Conservation (phyloP, 2,329 filamentous ascomycete genomes). For the Stemphylium lycopersici region DNA sequence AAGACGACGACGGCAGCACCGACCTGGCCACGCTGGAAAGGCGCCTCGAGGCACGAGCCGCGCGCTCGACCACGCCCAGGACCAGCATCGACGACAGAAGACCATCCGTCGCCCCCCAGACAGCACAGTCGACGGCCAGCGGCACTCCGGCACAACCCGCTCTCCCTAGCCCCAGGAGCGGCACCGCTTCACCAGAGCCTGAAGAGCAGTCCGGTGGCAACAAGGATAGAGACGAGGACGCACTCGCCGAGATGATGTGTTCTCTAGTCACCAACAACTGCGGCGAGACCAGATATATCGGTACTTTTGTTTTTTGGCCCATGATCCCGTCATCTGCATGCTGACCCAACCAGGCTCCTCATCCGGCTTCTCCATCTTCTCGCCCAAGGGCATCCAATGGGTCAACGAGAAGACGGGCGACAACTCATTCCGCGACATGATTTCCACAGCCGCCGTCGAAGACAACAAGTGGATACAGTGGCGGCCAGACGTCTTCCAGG, state of each 20-base stretch:
- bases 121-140: slow-evolving; percentile 22
- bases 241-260: slow-evolving; percentile 97
- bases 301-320: slow-evolving; percentile 55
- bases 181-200: slow-evolving; percentile 58
- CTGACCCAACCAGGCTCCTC: slow-evolving; percentile 72
- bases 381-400: slow-evolving; percentile 97
- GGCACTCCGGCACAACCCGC: slow-evolving; percentile 54
- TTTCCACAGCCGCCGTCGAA: slow-evolving; percentile 82
- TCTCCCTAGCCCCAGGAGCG: slow-evolving; percentile 58
- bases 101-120: slow-evolving; percentile 47
- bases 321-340: not conserved
- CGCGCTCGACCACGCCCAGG: slow-evolving; percentile 30
- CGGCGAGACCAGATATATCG: slow-evolving; percentile 95
- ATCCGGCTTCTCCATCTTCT: slow-evolving; percentile 98
- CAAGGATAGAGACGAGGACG: slow-evolving; percentile 72
- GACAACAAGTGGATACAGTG: slow-evolving; percentile 97
- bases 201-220: slow-evolving; percentile 46
- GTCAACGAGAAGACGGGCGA: slow-evolving; percentile 99
- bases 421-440: slow-evolving; percentile 91
- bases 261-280: slow-evolving; percentile 93
- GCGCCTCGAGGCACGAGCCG: slow-evolving; percentile 62
- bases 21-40: slow-evolving; percentile 89
- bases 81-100: slow-evolving; percentile 41
- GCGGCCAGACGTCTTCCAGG: slow-evolving; percentile 96
- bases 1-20: slow-evolving; percentile 83